A percentile compares a stretch with the other conserved stretches of the same genome.
Evolutionary conservation across 768 basidiomycete genomes (phyloP).

Genomic region (Multifurca ochricompacta): DNA sequence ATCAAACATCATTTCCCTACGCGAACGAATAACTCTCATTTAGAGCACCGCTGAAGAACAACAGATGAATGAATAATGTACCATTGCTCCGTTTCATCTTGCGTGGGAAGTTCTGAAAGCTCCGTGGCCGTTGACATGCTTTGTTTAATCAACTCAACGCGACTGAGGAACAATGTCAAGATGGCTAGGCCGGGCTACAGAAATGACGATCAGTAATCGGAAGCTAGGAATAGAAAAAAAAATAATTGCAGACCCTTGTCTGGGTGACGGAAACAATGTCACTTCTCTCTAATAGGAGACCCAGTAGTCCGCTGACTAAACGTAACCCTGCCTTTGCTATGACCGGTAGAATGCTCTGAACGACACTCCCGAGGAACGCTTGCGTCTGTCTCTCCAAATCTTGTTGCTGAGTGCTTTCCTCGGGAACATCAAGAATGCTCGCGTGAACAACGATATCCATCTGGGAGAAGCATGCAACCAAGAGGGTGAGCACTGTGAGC

Average conservation of each 20-base stretch:
- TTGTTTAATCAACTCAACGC: slow-evolving; percentile 89
- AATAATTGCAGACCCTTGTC: slow-evolving; percentile 56
- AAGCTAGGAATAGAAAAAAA: slow-evolving; percentile 4
- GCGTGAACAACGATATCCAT: slow-evolving; percentile 85
- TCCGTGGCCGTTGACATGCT: slow-evolving; percentile 46
- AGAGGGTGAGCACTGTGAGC: slow-evolving; percentile 80
- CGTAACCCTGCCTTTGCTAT: slow-evolving; percentile 73
- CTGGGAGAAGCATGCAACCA: slow-evolving; percentile 91
- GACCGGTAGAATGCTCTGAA: slow-evolving; percentile 81
- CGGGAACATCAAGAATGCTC: slow-evolving; percentile 55
- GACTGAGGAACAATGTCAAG: slow-evolving; percentile 82
- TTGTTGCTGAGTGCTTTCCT: slow-evolving; percentile 51
- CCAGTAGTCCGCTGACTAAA: slow-evolving; percentile 79
- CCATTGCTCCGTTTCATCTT: slow-evolving; percentile 78
- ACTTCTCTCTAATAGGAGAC: slow-evolving; percentile 71
- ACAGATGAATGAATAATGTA: slow-evolving; percentile 36
- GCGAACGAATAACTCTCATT: slow-evolving; percentile 8
- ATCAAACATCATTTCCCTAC: slow-evolving; percentile 83
- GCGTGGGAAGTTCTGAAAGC: slow-evolving; percentile 45
- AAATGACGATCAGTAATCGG: slow-evolving; percentile 1
- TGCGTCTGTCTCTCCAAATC: slow-evolving; percentile 88
- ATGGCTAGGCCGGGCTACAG: slow-evolving; percentile 83
- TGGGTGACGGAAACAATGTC: slow-evolving; percentile 65
- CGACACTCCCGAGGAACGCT: slow-evolving; percentile 74
- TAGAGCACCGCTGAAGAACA: background rate